Evolutionary conservation across 2,329 filamentous ascomycete genomes (phyloP).

Genomic region (Aulographum hederae): DNA sequence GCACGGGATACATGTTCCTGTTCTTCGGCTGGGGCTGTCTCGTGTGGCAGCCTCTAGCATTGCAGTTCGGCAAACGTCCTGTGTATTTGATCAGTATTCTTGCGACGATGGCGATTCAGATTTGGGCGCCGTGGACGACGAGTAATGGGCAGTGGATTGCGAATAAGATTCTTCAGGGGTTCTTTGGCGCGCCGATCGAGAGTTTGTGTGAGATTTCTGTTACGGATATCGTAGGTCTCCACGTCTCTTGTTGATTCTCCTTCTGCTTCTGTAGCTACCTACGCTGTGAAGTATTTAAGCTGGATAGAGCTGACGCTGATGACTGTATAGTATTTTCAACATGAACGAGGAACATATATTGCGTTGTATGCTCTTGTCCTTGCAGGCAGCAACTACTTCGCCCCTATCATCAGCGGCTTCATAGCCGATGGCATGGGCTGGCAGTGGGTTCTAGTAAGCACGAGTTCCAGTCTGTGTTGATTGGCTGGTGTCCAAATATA

Average conservation of each 20-base stretch:
- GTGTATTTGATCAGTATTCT: conserved; percentile 27
- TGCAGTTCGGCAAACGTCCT: conserved; percentile 32
- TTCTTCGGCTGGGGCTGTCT: conserved; percentile 32
- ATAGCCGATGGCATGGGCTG: conserved; percentile 17
- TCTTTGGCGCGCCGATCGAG: conserved; percentile 10
- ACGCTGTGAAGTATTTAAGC: too few species aligned
- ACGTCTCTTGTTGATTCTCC: too few species aligned
- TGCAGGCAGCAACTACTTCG: conserved; percentile 17
- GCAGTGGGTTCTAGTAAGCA: conserved; percentile 3
- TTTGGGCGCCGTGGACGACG: conserved; percentile 2
- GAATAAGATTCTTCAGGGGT: conserved; percentile 8
- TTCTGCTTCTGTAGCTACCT: background rate
- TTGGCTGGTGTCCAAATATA: conserved; percentile 1
- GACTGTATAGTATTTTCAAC: conserved; percentile 5
- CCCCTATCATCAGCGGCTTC: conserved; percentile 17
- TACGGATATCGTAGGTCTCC: too few species aligned
- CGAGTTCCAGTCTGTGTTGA: background rate
- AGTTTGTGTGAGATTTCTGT: conserved; percentile 6
- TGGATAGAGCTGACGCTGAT: too few species aligned
- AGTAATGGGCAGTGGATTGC: conserved; percentile 4
- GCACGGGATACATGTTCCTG: conserved; percentile 34
- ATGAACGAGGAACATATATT: conserved; percentile 6
- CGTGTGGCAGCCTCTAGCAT: conserved; percentile 33
- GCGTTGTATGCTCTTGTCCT: conserved; percentile 15
- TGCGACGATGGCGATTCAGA: conserved; percentile 14